These are phyloP conservation scores for Aeschynomene evenia DNA, from an alignment of 306 rosid species.

Conservation along the genomic window DNA sequence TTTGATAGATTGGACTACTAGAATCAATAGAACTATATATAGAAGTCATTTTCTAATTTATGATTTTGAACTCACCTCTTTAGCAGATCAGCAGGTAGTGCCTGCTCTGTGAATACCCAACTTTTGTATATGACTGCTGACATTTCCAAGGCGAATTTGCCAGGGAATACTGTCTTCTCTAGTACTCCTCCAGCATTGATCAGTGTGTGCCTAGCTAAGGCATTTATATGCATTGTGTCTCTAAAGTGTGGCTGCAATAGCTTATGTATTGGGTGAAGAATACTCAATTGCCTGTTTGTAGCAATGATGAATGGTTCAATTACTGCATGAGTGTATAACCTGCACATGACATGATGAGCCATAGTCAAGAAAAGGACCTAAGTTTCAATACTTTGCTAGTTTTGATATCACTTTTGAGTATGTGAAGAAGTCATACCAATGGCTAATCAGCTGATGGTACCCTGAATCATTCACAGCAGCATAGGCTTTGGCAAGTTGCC, in stretches of 20 bases:
- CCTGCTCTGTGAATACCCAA: constrained; percentile 85
- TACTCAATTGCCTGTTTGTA: constrained; percentile 75
- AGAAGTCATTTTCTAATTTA: background rate
- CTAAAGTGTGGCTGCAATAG: constrained; percentile 82
- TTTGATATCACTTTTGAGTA: background rate
- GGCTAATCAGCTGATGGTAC: constrained; percentile 90
- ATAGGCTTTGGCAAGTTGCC: constrained; percentile 96
- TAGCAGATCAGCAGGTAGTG: constrained; percentile 73
- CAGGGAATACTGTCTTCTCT: constrained; percentile 90
- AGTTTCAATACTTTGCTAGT: background rate
- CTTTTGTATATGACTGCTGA: constrained; percentile 62
- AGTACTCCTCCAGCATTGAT: constrained; percentile 90
- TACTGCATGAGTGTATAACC: constrained; percentile 90
- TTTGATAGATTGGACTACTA: background rate
- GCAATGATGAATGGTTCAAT: constrained; percentile 94
- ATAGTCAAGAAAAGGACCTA: background rate
- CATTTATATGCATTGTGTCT: constrained; percentile 92
- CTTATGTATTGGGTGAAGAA: constrained; percentile 80
- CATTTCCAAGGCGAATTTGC: constrained; percentile 77
- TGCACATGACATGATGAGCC: constrained; percentile 31
- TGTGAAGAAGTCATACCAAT: constrained; percentile 75
- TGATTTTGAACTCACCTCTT: constrained; percentile 56
- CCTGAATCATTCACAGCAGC: constrained; percentile 92
- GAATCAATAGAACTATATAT: background rate
- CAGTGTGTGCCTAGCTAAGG: constrained; percentile 83